Evolutionary conservation across 2,329 filamentous ascomycete species (phyloP).

Genomic region (Chaetothyriales sp.): DNA sequence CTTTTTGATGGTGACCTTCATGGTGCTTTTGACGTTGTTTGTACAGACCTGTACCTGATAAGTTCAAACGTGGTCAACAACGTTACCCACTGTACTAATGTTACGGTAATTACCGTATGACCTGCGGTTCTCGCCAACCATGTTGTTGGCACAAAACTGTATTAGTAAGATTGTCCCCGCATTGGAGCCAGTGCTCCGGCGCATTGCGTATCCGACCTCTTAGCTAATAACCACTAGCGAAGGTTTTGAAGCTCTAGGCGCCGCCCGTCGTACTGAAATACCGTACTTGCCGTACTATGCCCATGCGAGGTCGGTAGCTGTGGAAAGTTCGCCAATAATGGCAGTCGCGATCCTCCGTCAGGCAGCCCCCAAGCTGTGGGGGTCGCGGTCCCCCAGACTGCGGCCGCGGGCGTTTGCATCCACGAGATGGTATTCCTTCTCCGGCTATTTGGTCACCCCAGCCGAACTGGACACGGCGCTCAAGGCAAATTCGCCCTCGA

Average conservation of each 20-base stretch:
- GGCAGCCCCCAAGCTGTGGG: neutral
- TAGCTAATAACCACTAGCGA: no score
- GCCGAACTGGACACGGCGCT: slow-evolving; percentile 68
- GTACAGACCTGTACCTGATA: neutral
- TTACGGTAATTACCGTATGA: no score
- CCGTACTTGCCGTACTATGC: no score
- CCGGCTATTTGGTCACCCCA: slow-evolving; percentile 74
- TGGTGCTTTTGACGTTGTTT: slow-evolving; percentile 25
- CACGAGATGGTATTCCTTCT: slow-evolving; percentile 39
- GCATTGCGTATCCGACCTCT: no score
- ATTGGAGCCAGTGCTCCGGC: no score
- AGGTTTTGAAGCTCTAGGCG: neutral
- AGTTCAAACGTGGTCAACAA: no score
- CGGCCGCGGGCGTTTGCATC: slow-evolving; percentile 4
- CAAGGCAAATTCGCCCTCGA: slow-evolving; percentile 62
- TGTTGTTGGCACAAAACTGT: no score
- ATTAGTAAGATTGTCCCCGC: no score
- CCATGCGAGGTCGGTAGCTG: neutral
- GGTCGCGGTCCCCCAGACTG: slow-evolving; percentile 3
- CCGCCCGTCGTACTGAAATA: neutral
- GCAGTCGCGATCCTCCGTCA: neutral
- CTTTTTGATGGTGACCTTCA: slow-evolving; percentile 90
- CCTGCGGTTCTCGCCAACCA: no score
- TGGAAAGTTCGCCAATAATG: neutral
- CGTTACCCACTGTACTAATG: no score